phyloP scores from a whole-genome alignment of 208 protist species.

The Leishmania guyanensis region DNA sequence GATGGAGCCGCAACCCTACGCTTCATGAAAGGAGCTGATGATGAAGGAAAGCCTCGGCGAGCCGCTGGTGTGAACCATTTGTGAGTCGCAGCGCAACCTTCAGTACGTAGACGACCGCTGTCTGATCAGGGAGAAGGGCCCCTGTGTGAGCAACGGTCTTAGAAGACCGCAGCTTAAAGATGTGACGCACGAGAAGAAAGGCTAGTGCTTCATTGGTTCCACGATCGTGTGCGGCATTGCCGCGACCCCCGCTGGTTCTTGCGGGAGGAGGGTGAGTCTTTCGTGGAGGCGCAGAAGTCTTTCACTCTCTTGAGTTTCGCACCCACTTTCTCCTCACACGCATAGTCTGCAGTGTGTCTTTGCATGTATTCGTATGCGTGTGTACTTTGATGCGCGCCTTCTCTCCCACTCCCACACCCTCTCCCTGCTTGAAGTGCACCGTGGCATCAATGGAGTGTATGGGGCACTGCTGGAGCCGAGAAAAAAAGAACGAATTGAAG shows the following conservation, averaged over 20 bases:
- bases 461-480: neutral
- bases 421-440: neutral
- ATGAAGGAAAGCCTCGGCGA: constrained; percentile 15
- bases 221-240: no score
- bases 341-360: neutral
- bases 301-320: no score
- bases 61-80: constrained; percentile 14
- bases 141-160: constrained; percentile 34
- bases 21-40: constrained; percentile 29
- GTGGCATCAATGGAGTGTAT: neutral
- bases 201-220: neutral
- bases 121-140: constrained; percentile 37
- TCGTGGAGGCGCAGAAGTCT: no score
- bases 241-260: no score
- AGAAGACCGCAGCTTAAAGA: constrained; percentile 8
- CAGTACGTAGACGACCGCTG: constrained; percentile 39
- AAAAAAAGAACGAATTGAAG: neutral
- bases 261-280: no score
- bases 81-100: constrained; percentile 36
- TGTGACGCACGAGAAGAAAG: neutral
- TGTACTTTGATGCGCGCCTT: no score
- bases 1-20: constrained; percentile 37
- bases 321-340: neutral
- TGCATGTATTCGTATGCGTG: neutral
- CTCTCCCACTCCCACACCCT: no score